A percentile compares a stretch with the other conserved stretches of the same genome.
Evolutionary conservation across 345 rosid genomes (phyloP).

Genomic region (Anacardium occidentale): DNA sequence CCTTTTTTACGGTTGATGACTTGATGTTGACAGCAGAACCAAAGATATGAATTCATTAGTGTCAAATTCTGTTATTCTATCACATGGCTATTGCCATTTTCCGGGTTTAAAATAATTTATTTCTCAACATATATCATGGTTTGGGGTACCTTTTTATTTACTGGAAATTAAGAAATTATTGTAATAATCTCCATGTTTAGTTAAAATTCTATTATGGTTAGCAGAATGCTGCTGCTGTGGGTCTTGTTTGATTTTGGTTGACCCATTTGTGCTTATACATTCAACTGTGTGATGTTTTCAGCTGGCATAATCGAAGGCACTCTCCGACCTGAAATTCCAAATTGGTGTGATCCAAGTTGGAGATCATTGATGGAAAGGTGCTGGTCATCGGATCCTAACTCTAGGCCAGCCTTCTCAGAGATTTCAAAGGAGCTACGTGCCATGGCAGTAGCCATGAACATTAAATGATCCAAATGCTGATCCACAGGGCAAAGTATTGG

Average conservation of each 20-base stretch:
- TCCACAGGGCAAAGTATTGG: background rate
- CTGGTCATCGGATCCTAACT: conserved; percentile 42
- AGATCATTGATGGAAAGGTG: conserved; percentile 53
- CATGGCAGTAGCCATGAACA: conserved; percentile 39
- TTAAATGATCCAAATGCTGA: conserved; percentile 20
- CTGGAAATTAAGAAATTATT: background rate
- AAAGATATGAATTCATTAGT: background rate
- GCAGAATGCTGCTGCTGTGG: background rate
- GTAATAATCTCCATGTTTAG: background rate
- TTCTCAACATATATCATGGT: background rate
- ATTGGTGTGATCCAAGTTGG: conserved; percentile 46
- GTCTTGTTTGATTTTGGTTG: background rate
- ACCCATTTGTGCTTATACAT: background rate
- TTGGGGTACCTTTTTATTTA: background rate
- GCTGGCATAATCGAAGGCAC: conserved; percentile 39
- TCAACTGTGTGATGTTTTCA: conserved; percentile 18
- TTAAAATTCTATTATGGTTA: background rate
- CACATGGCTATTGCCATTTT: background rate
- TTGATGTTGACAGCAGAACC: background rate
- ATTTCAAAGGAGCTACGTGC: conserved; percentile 39
- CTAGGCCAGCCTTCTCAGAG: conserved; percentile 48
- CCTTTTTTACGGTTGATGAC: background rate
- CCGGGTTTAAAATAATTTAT: background rate
- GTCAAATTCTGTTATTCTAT: background rate
- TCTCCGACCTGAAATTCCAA: conserved; percentile 40